A percentile compares a stretch with the other conserved stretches of the same genome.
These are phyloP conservation scores for Hansenula lynferdii DNA, from an alignment of 1,139 yeast genomes.

Conservation along the genomic window DNA sequence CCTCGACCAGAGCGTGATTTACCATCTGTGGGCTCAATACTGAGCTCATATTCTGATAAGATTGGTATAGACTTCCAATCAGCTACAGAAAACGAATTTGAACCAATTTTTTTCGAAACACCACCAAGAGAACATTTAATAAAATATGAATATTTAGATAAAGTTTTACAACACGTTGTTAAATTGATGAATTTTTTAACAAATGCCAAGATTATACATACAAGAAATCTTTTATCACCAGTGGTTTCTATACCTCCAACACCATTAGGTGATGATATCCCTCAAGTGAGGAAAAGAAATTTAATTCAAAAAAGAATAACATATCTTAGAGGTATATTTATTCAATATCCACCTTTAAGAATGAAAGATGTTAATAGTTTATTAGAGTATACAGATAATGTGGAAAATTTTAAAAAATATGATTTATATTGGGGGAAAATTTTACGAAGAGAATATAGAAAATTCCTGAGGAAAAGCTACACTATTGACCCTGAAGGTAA, in stretches of 20 bases:
- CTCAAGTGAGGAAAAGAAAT: slow-evolving; percentile 16
- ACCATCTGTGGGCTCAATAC: too few species aligned
- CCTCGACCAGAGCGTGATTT: background rate
- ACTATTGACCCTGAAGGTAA: slow-evolving; percentile 14
- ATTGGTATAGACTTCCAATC: too few species aligned
- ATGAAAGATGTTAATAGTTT: slow-evolving; percentile 11
- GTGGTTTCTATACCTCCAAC: slow-evolving; percentile 17
- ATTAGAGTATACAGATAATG: slow-evolving; percentile 11
- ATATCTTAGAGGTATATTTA: slow-evolving; percentile 14
- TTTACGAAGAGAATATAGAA: slow-evolving; percentile 19
- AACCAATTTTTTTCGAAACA: too few species aligned
- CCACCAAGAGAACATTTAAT: background rate
- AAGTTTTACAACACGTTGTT: slow-evolving; percentile 7
- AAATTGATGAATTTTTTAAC: slow-evolving; percentile 13
- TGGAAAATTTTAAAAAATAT: background rate
- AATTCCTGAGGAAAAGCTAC: slow-evolving; percentile 17
- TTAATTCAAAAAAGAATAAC: slow-evolving; percentile 16
- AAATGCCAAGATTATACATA: slow-evolving; percentile 8
- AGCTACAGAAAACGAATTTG: too few species aligned
- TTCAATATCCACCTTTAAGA: slow-evolving; percentile 17
- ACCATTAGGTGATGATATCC: slow-evolving; percentile 17
- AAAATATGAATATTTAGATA: background rate
- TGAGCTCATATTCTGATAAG: too few species aligned
- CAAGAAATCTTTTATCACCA: slow-evolving; percentile 13
- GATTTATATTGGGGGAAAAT: background rate